Base-by-base conservation (phyloP, 495 filamentous ascomycete species). In the Xanthoparmelia taractica region DNA sequence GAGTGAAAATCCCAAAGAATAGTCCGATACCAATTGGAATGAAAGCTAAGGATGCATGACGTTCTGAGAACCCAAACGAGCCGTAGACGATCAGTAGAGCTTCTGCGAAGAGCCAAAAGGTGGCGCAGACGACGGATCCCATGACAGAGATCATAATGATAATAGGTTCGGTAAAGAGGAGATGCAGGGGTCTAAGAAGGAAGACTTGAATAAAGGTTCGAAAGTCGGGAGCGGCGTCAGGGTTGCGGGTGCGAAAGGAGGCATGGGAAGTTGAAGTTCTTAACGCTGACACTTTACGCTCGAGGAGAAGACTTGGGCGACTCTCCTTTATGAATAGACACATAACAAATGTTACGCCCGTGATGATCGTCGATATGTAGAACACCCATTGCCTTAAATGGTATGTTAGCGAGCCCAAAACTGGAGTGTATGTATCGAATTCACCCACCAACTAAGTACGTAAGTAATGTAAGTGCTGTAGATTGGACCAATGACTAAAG, bases 51-150 rank as follows among this genome's bases (percentile, higher is more conserved):
- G 77, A 81, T 0, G 78, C 64, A 2, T 73, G 67, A 17, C 70
- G 59, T 0, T 66, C 33, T 3, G 66, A 60, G 59, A 82, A 76
- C 10, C 76, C 78, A 67, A 79, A 76, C 0, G 70, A 68, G 33
- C 72, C 64, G 61, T 78, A 83, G 36, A 84, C 75, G 1, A 73
- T 70, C 0, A 73, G 74, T 0, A 82, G 65, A 10, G 78, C 76
- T 68, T 82, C 78, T 3, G 80, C 78, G 65, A 82, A 83, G 15
- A 83, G 78, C 59, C 82, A 84, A 40, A 83, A 76, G n/a, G 83
- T 69, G 3, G 75, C 79, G 64, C 76, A 78, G 31, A 75, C 75
- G 15, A 77, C 65, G 18, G 80, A 77, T 13, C 73, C 75, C 69
- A 80, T 77, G 40, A 77, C 68, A 5, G 79, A 70, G 18, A 79